Evolutionary conservation across 371 early-diverging fungal genomes (phyloP).

Genomic region (Mucor velutinosus): DNA sequence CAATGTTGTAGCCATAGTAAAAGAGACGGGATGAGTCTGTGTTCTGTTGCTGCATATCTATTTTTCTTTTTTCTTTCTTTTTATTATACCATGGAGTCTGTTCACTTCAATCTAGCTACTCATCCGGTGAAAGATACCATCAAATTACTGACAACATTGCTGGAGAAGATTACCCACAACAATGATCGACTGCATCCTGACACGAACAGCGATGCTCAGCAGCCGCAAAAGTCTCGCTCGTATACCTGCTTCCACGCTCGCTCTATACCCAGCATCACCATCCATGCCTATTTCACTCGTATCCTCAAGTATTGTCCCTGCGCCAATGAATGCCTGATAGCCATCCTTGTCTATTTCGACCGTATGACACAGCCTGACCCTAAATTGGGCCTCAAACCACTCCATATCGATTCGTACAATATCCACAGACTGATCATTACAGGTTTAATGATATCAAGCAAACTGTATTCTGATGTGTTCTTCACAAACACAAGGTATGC

Average conservation of each 20-base stretch:
- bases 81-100: conserved; percentile 2
- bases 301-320: conserved; percentile 92
- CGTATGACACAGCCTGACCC: conserved; percentile 59
- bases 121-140: conserved; percentile 37
- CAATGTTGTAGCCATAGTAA: background rate
- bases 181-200: conserved; percentile 25
- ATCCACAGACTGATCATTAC: conserved; percentile 89
- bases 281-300: conserved; percentile 79
- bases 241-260: conserved; percentile 79
- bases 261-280: conserved; percentile 84
- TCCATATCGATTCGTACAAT: conserved; percentile 84
- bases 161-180: conserved; percentile 30
- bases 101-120: conserved; percentile 25
- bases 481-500: conserved; percentile 90
- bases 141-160: conserved; percentile 28
- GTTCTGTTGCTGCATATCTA: background rate
- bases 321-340: conserved; percentile 82
- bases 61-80: background rate
- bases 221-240: conserved; percentile 17
- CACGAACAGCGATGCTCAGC: background rate
- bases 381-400: conserved; percentile 42
- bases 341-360: conserved; percentile 83
- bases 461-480: conserved; percentile 88
- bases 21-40: background rate
- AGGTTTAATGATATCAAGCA: conserved; percentile 81